Evolutionary conservation across 164 flowering plant species (phyloP), one percentile per base, ranked within the genome.

Genomic region (Vitis amurensis): DNA sequence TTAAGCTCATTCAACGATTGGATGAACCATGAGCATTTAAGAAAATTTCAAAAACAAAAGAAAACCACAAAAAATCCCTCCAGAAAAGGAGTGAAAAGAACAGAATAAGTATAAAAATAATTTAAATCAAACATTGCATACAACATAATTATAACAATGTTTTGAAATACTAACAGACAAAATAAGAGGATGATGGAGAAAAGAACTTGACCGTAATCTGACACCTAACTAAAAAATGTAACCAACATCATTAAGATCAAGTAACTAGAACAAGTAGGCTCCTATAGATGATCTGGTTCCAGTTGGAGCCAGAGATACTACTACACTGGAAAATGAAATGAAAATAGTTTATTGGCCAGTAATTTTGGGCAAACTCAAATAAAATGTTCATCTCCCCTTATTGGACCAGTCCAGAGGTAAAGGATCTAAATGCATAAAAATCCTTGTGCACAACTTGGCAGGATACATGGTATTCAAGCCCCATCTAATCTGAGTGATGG

Each of bases 111-210:
- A n/a, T 30, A 7, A 62, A 44, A 69, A n/a, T 50, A n/a, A 50
- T 30, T 27, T 30, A 17, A 14, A 15, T 23, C 61, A 67, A 13
- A 57, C 13, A 37, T 17, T 47, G 63, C 52, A 14, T 67, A 17
- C 70, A 67, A 23, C 37, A 56, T 52, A 53, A 65, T n/a, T 44
- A 52, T 15, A 60, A 60, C 27, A 23, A 23, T 23, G 27, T 23
- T 23, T 23, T 23, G 27, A 23, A 23, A 23, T 23, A 23, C 27
- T 23, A 23, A 23, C 3, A 60, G 31, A 4, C 9, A 11, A 1
- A 53, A 37, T 37, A 37, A 37, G 44, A 37, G 7, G 8, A 37
- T 37, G 44, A 3, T 37, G 44, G 44, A 31, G 44, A 3, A 37
- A 3, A 37, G 44, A 37, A 37, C 44, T 37, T 37, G 5, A 37